phyloP scores from a whole-genome alignment of 1,139 yeast genomes.

The Blastobotrys aristatus region DNA sequence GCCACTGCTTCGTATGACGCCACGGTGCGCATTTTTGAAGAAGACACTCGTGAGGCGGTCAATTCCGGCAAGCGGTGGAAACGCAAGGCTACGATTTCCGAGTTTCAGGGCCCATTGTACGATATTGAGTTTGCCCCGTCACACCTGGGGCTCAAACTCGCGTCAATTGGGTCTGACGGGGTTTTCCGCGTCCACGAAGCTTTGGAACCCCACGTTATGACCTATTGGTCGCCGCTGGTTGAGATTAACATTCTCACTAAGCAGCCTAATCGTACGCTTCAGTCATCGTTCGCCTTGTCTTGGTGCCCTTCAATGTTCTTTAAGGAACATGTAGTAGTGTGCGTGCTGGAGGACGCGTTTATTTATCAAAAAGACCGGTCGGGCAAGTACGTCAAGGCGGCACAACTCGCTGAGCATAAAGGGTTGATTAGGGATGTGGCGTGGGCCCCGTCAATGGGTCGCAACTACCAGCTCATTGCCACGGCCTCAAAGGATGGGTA shows the following conservation, averaged over 20 bases:
- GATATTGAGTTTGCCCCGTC: slow-evolving; percentile 87
- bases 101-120: slow-evolving; percentile 83
- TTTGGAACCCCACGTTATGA: slow-evolving; percentile 77
- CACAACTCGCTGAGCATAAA: slow-evolving; percentile 62
- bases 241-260: slow-evolving; percentile 55
- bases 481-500: slow-evolving; percentile 95
- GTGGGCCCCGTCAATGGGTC: slow-evolving; percentile 98
- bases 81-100: slow-evolving; percentile 68
- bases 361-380: slow-evolving; percentile 56
- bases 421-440: slow-evolving; percentile 85
- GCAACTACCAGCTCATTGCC: slow-evolving; percentile 81
- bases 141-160: slow-evolving; percentile 75
- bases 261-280: slow-evolving; percentile 78
- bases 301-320: slow-evolving; percentile 93
- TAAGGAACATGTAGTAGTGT: slow-evolving; percentile 74
- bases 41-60: slow-evolving; percentile 69
- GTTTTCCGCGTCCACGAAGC: slow-evolving; percentile 82
- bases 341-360: slow-evolving; percentile 84
- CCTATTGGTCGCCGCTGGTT: slow-evolving; percentile 72
- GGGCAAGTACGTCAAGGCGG: slow-evolving; percentile 40
- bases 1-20: slow-evolving; percentile 90
- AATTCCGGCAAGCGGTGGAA: slow-evolving; percentile 82
- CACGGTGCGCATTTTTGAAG: slow-evolving; percentile 88
- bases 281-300: slow-evolving; percentile 77
- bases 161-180: slow-evolving; percentile 90